Percentiles rank a stretch among this genome's conserved stretches.
phyloP scores from a whole-genome alignment of 1,284 basidiomycete species.

The Rugosomyces carneus region DNA sequence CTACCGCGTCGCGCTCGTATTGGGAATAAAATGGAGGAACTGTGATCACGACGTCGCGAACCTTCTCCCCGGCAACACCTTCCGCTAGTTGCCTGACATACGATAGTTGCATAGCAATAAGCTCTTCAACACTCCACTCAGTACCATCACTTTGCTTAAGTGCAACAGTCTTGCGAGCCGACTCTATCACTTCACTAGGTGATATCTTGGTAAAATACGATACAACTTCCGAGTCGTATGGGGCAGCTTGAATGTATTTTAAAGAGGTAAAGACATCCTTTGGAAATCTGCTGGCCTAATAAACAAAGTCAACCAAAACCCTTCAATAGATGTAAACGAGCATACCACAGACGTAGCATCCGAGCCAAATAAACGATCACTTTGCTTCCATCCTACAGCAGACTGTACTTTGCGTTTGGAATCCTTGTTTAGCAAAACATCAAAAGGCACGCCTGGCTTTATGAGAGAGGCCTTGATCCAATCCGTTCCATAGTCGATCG shows the following conservation, averaged over 20 bases:
- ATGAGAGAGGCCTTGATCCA: slow-evolving; percentile 95
- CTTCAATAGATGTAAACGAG: neutral
- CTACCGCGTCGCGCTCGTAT: slow-evolving; percentile 81
- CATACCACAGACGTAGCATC: slow-evolving; percentile 85
- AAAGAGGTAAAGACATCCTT: slow-evolving; percentile 81
- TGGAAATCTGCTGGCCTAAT: slow-evolving; percentile 86
- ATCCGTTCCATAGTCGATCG: slow-evolving; percentile 95
- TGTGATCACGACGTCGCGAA: slow-evolving; percentile 78
- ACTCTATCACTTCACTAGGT: slow-evolving; percentile 51
- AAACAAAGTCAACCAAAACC: slow-evolving; percentile 7
- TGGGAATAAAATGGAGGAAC: slow-evolving; percentile 87
- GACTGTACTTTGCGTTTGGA: slow-evolving; percentile 95
- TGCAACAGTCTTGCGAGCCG: slow-evolving; percentile 54
- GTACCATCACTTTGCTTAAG: slow-evolving; percentile 54
- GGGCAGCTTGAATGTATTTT: slow-evolving; percentile 82
- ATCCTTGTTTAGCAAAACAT: slow-evolving; percentile 94
- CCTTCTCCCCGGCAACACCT: slow-evolving; percentile 65
- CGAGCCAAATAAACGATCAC: slow-evolving; percentile 82
- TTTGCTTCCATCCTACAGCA: slow-evolving; percentile 82
- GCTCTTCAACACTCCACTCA: slow-evolving; percentile 82
- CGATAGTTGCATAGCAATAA: slow-evolving; percentile 90
- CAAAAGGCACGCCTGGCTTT: slow-evolving; percentile 94
- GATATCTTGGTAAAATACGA: slow-evolving; percentile 66
- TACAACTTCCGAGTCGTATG: slow-evolving; percentile 55
- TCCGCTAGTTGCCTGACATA: slow-evolving; percentile 91